phyloP scores from a whole-genome alignment of 192 early-diverging fungal species.

The Borealophlyctis nickersoniae region DNA sequence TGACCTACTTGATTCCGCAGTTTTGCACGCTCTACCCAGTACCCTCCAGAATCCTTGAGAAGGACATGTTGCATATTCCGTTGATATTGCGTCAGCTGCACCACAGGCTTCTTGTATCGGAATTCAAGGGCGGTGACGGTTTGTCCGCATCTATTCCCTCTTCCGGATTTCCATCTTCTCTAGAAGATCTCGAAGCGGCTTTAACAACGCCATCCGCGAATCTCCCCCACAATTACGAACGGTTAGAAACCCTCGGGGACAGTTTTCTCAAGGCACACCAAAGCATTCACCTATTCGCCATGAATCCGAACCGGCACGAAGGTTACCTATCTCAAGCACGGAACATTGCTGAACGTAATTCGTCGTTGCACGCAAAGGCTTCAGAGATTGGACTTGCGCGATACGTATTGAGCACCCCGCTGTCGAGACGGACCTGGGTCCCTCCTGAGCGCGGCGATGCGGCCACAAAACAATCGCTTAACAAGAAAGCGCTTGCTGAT shows the following conservation, averaged over 20 bases:
- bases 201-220: conserved; percentile 67
- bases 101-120: conserved; percentile 29
- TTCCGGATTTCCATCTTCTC: conserved; percentile 6
- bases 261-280: conserved; percentile 75
- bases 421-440: conserved; percentile 12
- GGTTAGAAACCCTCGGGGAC: conserved; percentile 83
- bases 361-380: background rate
- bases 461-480: conserved; percentile 38
- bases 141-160: background rate
- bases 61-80: conserved; percentile 29
- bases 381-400: background rate
- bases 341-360: background rate
- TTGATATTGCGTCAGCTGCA: conserved; percentile 33
- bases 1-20: conserved; percentile 35
- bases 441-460: conserved; percentile 4
- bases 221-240: conserved; percentile 72
- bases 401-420: background rate
- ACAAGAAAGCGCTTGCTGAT: conserved; percentile 84
- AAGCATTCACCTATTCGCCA: conserved; percentile 71
- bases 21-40: conserved; percentile 36
- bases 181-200: conserved; percentile 43
- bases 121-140: conserved; percentile 20
- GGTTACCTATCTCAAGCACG: background rate
- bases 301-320: conserved; percentile 49
- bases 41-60: conserved; percentile 18